Percentiles rank a stretch among this genome's conserved stretches.
Conservation (phyloP, 495 filamentous ascomycete species). For the Geopyxis carbonaria region DNA sequence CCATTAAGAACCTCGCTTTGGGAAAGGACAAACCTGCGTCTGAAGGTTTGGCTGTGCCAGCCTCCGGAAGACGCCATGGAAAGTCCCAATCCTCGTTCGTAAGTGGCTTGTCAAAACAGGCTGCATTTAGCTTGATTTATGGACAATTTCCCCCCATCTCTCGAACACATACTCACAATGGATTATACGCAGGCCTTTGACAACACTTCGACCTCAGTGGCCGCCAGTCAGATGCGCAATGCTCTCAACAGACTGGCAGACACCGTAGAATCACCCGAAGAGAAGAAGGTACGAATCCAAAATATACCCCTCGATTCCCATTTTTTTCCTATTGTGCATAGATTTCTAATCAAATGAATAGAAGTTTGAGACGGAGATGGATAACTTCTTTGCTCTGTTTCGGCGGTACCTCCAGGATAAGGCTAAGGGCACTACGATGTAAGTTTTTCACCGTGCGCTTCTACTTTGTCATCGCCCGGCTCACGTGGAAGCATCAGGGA, state of each 20-base stretch:
- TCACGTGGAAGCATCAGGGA: conserved; percentile 37
- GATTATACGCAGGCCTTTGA: conserved; percentile 70
- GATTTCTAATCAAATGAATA: no score
- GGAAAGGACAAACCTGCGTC: neutral
- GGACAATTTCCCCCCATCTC: neutral
- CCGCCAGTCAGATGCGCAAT: conserved; percentile 98
- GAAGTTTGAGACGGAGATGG: conserved; percentile 96
- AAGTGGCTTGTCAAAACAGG: conserved; percentile 6
- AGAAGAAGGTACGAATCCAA: conserved; percentile 58
- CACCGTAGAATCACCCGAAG: conserved; percentile 58
- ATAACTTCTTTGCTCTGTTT: conserved; percentile 99
- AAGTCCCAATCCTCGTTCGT: conserved; percentile 26
- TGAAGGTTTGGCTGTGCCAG: conserved; percentile 14
- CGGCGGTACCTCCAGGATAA: conserved; percentile 95
- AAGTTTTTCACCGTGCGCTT: conserved; percentile 25
- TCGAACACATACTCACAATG: conserved; percentile 12
- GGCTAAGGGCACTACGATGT: conserved; percentile 85
- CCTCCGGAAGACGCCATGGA: conserved; percentile 16
- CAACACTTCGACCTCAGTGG: conserved; percentile 95
- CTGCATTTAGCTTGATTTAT: conserved; percentile 2
- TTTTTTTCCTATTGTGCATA: conserved; percentile 4
- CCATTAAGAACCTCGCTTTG: conserved; percentile 2
- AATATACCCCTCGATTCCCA: no score
- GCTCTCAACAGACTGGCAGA: conserved; percentile 82
- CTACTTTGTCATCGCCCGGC: conserved; percentile 13